Base-by-base conservation (phyloP, 1,139 yeast species). In the Candida sanyaensis region DNA sequence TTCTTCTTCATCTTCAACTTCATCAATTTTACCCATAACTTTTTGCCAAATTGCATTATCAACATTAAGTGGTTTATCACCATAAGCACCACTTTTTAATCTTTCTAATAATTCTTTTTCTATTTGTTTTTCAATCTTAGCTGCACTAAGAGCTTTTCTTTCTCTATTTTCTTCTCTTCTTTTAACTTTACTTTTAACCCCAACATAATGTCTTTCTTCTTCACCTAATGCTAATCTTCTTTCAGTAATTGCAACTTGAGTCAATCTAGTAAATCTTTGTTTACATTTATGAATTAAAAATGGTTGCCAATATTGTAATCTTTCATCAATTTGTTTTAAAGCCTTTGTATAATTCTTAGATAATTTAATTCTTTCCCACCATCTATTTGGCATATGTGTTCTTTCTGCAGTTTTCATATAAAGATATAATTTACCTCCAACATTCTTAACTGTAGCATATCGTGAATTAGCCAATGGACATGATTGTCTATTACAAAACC, bases 381-480 rank as follows among this genome's bases (percentile, higher is more conserved):
- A 74, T 61, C 88, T 88, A 42, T 88, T 82, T 11, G 99, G 99
- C 59, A 90, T 88, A 65, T 93, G 99, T 24, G 96, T 95, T 69
- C 99, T 83, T 73, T 93, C 99, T 1, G 96, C 96, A 1, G 98
- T 93, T 66, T 93, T 93, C 93, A 93, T 93, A 71, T 93, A 93
- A 37, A 93, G 75, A 63, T 91, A 93, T 43, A 93, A 74, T 64
- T 84, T 82, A 21, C 99, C 99, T 58, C 91, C 95, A 38, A 90
- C 81, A 60, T 83, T 86, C 60, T 93, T 87, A 44, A 93, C 96
- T 0, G 99, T 93, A 32, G 99, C 98, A 69, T 93, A 93, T 62
- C 91, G 83, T 30, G 98, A 89, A 65, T 93, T 93, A 28, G 99
- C 99, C 51, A 93, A 75, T 3, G 99, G 99, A 66, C 99, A 93